Base-by-base conservation (phyloP, 2,329 filamentous ascomycete genomes). In the Beauveria brongniartii region DNA sequence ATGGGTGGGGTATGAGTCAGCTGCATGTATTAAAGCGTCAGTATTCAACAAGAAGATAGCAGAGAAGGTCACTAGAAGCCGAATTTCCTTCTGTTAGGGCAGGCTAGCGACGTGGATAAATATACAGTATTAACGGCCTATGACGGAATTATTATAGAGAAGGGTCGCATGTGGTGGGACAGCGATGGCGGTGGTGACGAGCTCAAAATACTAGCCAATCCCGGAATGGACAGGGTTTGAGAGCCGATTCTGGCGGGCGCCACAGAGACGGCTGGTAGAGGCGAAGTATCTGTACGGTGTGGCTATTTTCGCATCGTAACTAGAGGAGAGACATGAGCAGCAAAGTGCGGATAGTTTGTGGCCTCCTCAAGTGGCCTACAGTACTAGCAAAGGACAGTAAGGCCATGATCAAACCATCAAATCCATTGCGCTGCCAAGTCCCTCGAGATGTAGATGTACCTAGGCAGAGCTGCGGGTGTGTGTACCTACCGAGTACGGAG, bases 181-280 rank as follows among this genome's bases (percentile, higher is more conserved):
- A 18, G 50, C 37, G 52, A 9, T 41, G 10, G 24, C 22, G 53
- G 20, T 41, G 12, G 5, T 40, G 37, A 53, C 30, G n/a, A 26
- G 24, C 12, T 16, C 14, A 10, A 37, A 37, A 16, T 30, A 50
- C 44, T 57, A 41, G 18, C 56, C 56, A 59, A 52, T 59, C 47
- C 56, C 56, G 56, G 56, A 51, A 40, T n/a, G 24, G 14, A 51
- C 47, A 24, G 55, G 34, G 47, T 51, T 51, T 51, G 41, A 43
- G 22, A 46, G 53, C 22, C 46, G 55, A 51, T 52, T 51, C 56
- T 44, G 55, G 55, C 44, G 22, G 46, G 47, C 55, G 46, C 55
- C 55, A 58, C 46, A 57, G 28, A 10, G 24, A 30, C 2, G 41
- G 5, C 14, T 20, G 26, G 26, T 50, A 12, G 10, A 26, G 47